phyloP scores from a whole-genome alignment of 164 flowering plant genomes.

The Nelumbo lutea region DNA sequence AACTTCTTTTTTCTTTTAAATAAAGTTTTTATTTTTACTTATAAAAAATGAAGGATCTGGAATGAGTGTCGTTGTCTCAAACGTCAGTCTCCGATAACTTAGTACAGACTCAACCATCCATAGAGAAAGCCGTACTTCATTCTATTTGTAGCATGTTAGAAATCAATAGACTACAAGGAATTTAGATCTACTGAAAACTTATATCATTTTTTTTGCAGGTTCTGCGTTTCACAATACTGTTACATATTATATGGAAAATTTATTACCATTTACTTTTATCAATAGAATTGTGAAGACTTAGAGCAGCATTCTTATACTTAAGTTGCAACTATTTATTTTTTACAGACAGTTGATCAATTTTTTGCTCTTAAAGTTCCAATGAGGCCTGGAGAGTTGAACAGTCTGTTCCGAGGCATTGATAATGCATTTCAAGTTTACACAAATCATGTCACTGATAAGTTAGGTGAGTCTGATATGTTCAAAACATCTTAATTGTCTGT shows the following conservation, averaged over 20 bases:
- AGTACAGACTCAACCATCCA: too few relatives aligned
- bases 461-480: slow-evolving; percentile 47
- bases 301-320: slow-evolving; percentile 1
- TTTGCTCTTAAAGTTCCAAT: slow-evolving; percentile 87
- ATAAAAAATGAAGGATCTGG: too few relatives aligned
- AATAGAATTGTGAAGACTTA: background rate
- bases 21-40: too few relatives aligned
- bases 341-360: slow-evolving; percentile 95
- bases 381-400: slow-evolving; percentile 64
- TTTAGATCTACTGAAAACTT: too few relatives aligned
- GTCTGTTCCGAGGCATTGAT: slow-evolving; percentile 82
- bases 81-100: too few relatives aligned
- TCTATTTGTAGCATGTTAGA: too few relatives aligned
- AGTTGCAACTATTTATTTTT: background rate
- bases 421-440: slow-evolving; percentile 91
- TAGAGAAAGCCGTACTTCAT: too few relatives aligned
- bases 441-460: slow-evolving; percentile 47
- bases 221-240: too few relatives aligned
- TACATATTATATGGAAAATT: background rate
- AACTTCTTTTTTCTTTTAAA: too few relatives aligned
- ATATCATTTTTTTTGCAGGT: too few relatives aligned
- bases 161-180: too few relatives aligned
- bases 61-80: too few relatives aligned
- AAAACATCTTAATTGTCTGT: background rate
- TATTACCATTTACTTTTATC: background rate